phyloP scores from a whole-genome alignment of 305 asterid genomes.

The Euphrasia arctica region DNA sequence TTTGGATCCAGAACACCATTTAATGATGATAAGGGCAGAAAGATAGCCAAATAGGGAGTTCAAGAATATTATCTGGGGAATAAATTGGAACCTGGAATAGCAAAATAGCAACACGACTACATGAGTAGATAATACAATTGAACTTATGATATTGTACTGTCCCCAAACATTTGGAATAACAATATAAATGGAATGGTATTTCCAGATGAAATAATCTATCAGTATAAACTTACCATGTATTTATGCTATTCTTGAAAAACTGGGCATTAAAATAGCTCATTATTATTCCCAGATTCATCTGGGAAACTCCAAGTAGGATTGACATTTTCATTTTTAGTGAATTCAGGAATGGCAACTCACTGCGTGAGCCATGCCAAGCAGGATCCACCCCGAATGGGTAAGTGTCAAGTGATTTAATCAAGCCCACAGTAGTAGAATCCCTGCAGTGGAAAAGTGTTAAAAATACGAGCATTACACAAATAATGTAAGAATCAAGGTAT shows the following conservation, averaged over 20 bases:
- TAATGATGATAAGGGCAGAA: constrained; percentile 68
- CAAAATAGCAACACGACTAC: constrained; percentile 23
- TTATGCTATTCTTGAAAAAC: constrained; percentile 70
- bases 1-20: constrained; percentile 90
- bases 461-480: constrained; percentile 24
- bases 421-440: constrained; percentile 69
- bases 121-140: constrained; percentile 23
- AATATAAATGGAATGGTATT: constrained; percentile 15
- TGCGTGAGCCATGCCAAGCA: constrained; percentile 91
- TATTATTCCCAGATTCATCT: constrained; percentile 91
- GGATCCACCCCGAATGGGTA: constrained; percentile 96
- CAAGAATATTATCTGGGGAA: constrained; percentile 85
- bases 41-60: constrained; percentile 87
- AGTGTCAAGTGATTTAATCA: constrained; percentile 77
- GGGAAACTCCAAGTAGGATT: constrained; percentile 86
- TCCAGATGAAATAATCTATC: constrained; percentile 22
- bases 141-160: background rate
- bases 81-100: constrained; percentile 78
- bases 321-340: constrained; percentile 97
- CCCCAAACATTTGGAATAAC: background rate
- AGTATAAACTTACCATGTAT: constrained; percentile 54
- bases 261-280: constrained; percentile 75
- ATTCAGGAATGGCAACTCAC: constrained; percentile 85
- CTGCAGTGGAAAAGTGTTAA: constrained; percentile 40
- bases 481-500: constrained; percentile 20